These are phyloP conservation scores for Amaranthus palmeri DNA, from an alignment of 148 eudicot species.

Conservation along the genomic window DNA sequence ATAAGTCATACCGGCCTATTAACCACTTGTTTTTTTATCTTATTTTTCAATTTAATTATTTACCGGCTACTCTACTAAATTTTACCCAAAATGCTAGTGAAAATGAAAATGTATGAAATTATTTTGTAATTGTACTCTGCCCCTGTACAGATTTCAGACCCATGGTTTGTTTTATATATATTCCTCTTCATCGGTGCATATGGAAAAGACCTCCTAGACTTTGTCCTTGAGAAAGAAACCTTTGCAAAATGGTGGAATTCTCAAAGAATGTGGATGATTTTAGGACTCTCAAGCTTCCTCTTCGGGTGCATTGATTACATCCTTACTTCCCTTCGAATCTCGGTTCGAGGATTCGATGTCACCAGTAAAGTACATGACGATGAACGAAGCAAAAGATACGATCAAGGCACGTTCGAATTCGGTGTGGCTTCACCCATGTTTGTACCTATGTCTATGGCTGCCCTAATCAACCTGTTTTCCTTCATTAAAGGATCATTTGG, in stretches of 20 bases:
- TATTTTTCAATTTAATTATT: too few relatives aligned
- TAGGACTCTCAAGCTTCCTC: too few relatives aligned
- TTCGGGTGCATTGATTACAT: constrained; percentile 18
- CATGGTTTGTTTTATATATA: constrained; percentile 33
- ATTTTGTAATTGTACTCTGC: too few relatives aligned
- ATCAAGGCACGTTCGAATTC: constrained; percentile 51
- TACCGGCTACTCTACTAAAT: too few relatives aligned
- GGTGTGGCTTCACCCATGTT: constrained; percentile 17
- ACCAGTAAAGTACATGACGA: constrained; percentile 45
- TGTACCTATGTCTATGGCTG: constrained; percentile 41
- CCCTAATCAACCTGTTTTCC: constrained; percentile 37
- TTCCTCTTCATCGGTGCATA: constrained; percentile 43
- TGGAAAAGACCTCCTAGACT: constrained; percentile 40
- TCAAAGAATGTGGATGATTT: too few relatives aligned
- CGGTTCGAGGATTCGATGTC: constrained; percentile 33
- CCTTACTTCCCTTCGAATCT: constrained; percentile 30
- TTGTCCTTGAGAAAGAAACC: constrained; percentile 27
- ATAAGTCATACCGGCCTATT: too few relatives aligned
- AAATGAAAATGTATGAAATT: too few relatives aligned
- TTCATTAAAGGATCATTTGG: constrained; percentile 26
- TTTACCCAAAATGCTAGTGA: too few relatives aligned
- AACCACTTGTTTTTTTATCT: too few relatives aligned
- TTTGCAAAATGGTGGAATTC: not conserved
- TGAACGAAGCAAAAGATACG: constrained; percentile 39
- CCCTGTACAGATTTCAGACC: constrained; percentile 29